These are phyloP conservation scores for Biscogniauxia marginata DNA, from an alignment of 2,329 filamentous ascomycete species.

Conservation along the genomic window DNA sequence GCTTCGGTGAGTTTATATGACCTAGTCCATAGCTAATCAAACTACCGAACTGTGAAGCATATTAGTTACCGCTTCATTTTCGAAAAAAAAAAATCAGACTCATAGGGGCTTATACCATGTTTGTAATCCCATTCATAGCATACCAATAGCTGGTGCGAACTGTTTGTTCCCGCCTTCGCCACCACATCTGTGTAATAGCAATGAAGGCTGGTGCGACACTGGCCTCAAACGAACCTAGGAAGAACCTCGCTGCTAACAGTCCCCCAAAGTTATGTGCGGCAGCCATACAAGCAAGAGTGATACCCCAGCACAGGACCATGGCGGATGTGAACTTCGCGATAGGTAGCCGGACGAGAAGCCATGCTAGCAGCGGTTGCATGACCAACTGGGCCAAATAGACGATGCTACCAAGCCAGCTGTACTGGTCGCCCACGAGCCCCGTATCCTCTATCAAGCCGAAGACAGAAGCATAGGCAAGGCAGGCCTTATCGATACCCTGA, in stretches of 20 bases:
- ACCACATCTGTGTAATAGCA: conserved; percentile 62
- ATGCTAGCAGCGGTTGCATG: conserved; percentile 50
- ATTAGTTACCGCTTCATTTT: background rate
- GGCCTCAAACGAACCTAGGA: conserved; percentile 57
- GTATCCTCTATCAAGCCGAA: conserved; percentile 62
- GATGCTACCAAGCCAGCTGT: conserved; percentile 34
- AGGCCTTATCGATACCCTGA: conserved; percentile 62
- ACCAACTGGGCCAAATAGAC: conserved; percentile 55
- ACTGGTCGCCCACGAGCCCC: conserved; percentile 55
- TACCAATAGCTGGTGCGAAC: conserved; percentile 58
- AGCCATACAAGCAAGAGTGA: conserved; percentile 50
- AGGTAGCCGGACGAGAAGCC: conserved; percentile 58
- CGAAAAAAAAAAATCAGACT: background rate
- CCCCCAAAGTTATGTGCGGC: conserved; percentile 48
- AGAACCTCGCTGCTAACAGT: conserved; percentile 51
- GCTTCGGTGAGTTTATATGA: conserved; percentile 48
- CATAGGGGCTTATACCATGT: conserved; percentile 39
- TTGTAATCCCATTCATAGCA: conserved; percentile 59
- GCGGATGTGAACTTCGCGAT: conserved; percentile 58
- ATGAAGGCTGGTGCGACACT: conserved; percentile 51
- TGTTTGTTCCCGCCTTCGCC: conserved; percentile 57
- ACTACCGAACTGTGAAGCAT: conserved; percentile 44
- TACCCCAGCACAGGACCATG: conserved; percentile 52
- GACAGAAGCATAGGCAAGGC: conserved; percentile 59
- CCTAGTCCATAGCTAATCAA: conserved; percentile 59